These are phyloP conservation scores for Tylopilus intermedius DNA, from an alignment of 768 basidiomycete genomes.

Conservation along the genomic window DNA sequence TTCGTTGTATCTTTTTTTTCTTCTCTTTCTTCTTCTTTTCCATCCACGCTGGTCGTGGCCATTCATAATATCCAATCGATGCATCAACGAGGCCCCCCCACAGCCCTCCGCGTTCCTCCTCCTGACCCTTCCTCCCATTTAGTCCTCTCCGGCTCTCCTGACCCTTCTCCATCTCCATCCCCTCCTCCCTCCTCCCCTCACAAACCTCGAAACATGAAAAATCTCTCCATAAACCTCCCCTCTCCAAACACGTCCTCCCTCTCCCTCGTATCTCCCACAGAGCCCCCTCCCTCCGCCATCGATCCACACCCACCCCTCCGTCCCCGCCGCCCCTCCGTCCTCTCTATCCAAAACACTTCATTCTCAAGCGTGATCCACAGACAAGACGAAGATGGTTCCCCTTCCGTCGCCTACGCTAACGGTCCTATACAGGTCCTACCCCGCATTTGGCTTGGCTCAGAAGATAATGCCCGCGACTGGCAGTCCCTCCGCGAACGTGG, in stretches of 20 bases:
- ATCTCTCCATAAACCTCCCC: constrained; percentile 63
- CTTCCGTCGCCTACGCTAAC: constrained; percentile 65
- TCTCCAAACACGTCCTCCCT: background rate
- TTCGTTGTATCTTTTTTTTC: background rate
- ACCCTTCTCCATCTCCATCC: no score
- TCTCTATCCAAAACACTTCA: constrained; percentile 59
- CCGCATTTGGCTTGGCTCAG: constrained; percentile 84
- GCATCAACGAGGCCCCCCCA: constrained; percentile 25
- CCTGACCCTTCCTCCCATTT: constrained; percentile 27
- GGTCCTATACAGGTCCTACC: constrained; percentile 85
- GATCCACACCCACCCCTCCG: constrained; percentile 28
- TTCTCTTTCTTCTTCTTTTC: no score
- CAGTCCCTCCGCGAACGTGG: constrained; percentile 60
- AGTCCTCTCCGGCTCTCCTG: constrained; percentile 20
- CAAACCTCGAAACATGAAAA: constrained; percentile 62
- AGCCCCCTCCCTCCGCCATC: constrained; percentile 28
- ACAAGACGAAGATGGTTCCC: constrained; percentile 59
- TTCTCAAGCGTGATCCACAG: constrained; percentile 53
- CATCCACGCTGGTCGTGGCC: constrained; percentile 34
- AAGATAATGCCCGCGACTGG: constrained; percentile 89
- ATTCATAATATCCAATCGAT: constrained; percentile 26
- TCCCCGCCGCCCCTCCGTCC: constrained; percentile 61
- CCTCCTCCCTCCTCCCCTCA: background rate
- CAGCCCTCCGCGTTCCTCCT: constrained; percentile 53
- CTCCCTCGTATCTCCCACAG: constrained; percentile 27